Conservation (phyloP, 331 rosid genomes). For the Pyracantha coccinea region DNA sequence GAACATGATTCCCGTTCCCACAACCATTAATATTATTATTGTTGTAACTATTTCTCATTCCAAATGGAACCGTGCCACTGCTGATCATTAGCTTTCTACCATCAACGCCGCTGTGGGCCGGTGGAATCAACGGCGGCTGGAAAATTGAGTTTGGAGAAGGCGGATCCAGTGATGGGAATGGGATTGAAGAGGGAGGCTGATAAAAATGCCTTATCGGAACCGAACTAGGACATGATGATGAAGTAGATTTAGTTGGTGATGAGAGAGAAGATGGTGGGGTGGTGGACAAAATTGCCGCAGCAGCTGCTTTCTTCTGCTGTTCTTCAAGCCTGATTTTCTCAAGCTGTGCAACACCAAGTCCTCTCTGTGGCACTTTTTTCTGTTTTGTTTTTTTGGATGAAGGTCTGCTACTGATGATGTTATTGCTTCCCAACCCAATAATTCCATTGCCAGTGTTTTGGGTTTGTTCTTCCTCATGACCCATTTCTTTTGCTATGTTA, state of each 20-base stretch:
- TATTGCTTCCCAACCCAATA: conserved; percentile 5
- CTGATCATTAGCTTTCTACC: conserved; percentile 12
- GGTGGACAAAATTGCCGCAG: conserved; percentile 22
- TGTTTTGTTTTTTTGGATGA: conserved; percentile 47
- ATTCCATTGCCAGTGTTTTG: conserved; percentile 13
- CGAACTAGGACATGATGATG: conserved; percentile 11
- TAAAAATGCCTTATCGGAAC: conserved; percentile 24
- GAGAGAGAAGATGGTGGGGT: conserved; percentile 3
- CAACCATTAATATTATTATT: conserved; percentile 11
- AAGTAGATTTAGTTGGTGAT: conserved; percentile 26
- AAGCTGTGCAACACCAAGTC: conserved; percentile 86
- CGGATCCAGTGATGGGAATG: conserved; percentile 31
- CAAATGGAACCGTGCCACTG: conserved; percentile 29
- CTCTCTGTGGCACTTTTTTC: conserved; percentile 74
- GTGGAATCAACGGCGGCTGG: conserved; percentile 22
- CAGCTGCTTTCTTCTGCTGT: conserved; percentile 33
- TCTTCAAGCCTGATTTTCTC: conserved; percentile 72
- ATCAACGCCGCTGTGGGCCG: conserved; percentile 19
- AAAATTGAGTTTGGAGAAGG: conserved; percentile 19
- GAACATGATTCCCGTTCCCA: conserved; percentile 25
- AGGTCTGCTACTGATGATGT: conserved; percentile 23
- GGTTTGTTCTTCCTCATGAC: conserved; percentile 36
- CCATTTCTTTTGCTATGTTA: conserved; percentile 29
- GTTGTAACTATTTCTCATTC: background rate
- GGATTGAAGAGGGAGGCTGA: conserved; percentile 27